Percentiles rank a stretch among this genome's conserved stretches.
phyloP scores from a whole-genome alignment of 2,329 filamentous ascomycete genomes.

The Penicillium sp. region DNA sequence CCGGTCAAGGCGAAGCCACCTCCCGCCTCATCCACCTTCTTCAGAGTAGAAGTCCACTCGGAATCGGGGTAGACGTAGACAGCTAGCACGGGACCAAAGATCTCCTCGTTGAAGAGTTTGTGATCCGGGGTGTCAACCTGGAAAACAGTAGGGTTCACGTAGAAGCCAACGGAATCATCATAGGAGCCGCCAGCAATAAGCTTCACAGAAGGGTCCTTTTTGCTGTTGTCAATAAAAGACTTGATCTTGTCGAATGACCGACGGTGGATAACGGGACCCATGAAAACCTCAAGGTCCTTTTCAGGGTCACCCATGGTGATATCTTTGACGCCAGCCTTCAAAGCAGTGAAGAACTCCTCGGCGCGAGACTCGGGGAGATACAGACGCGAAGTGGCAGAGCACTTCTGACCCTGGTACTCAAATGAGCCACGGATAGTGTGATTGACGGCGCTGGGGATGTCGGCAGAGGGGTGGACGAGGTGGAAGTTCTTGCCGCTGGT shows the following conservation, averaged over 20 bases:
- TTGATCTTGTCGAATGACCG: constrained; percentile 75
- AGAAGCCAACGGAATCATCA: constrained; percentile 74
- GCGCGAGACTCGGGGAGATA: constrained; percentile 75
- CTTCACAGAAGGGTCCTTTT: constrained; percentile 66
- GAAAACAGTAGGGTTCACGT: constrained; percentile 78
- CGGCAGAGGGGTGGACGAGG: constrained; percentile 70
- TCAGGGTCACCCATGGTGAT: constrained; percentile 61
- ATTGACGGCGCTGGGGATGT: constrained; percentile 71
- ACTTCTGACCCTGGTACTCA: constrained; percentile 87
- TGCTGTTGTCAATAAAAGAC: constrained; percentile 72
- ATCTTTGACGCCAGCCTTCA: constrained; percentile 63
- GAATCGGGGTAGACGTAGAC: constrained; percentile 74
- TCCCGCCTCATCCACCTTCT: constrained; percentile 38
- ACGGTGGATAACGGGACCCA: constrained; percentile 80
- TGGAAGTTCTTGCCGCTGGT: constrained; percentile 93
- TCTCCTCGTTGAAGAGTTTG: constrained; percentile 69
- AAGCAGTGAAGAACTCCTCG: constrained; percentile 64
- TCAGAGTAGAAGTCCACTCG: constrained; percentile 58
- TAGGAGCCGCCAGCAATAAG: constrained; percentile 72
- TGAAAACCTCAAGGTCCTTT: constrained; percentile 60
- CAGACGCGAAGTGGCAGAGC: constrained; percentile 73
- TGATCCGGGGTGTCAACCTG: constrained; percentile 67
- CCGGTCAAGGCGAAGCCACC: constrained; percentile 40
- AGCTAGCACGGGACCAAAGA: constrained; percentile 74
- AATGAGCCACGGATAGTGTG: constrained; percentile 82